Evolutionary conservation across 164 flowering plant genomes (phyloP).

Genomic region (Tetrastigma voinierianum): DNA sequence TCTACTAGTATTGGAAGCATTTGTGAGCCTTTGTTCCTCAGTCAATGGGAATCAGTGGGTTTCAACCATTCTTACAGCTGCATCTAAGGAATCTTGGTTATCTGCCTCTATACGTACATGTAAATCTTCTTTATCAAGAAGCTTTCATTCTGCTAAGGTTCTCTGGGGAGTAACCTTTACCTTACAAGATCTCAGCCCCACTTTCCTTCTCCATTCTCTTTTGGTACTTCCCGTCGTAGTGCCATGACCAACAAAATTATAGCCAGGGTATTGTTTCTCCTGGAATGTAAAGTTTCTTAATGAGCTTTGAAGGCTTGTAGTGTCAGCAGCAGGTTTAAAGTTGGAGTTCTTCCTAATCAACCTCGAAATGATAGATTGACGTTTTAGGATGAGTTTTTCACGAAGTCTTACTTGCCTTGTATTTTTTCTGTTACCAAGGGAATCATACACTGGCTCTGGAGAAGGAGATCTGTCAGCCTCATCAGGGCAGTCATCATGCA

Average conservation of each 20-base stretch:
- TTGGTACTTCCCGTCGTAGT: constrained; percentile 38
- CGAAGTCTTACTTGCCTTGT: constrained; percentile 20
- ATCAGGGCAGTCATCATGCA: constrained; percentile 20
- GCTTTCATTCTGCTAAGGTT: constrained; percentile 1
- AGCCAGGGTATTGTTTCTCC: constrained; percentile 43
- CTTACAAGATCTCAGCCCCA: constrained; percentile 42
- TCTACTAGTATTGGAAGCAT: constrained; percentile 31
- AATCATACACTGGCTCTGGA: constrained; percentile 19
- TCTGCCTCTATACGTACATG: constrained; percentile 50
- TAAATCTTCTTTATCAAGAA: constrained; percentile 37
- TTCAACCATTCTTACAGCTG: constrained; percentile 43
- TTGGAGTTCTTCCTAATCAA: constrained; percentile 35
- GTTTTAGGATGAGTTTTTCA: constrained; percentile 24
- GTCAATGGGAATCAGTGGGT: constrained; percentile 36
- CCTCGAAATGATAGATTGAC: constrained; percentile 29
- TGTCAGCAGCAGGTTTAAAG: constrained; percentile 30
- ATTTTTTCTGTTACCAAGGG: constrained; percentile 25
- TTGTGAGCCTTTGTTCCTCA: constrained; percentile 29
- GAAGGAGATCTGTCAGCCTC: constrained; percentile 27
- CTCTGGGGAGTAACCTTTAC: constrained; percentile 26
- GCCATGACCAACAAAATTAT: constrained; percentile 54
- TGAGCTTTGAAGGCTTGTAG: constrained; percentile 22
- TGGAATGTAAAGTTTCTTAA: constrained; percentile 50
- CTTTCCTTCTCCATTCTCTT: constrained; percentile 50
- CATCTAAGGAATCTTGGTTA: constrained; percentile 36